Evolutionary conservation across 371 early-diverging fungal species (phyloP), one percentile per base, ranked within the genome.

Genomic region (Mortierella sp.): DNA sequence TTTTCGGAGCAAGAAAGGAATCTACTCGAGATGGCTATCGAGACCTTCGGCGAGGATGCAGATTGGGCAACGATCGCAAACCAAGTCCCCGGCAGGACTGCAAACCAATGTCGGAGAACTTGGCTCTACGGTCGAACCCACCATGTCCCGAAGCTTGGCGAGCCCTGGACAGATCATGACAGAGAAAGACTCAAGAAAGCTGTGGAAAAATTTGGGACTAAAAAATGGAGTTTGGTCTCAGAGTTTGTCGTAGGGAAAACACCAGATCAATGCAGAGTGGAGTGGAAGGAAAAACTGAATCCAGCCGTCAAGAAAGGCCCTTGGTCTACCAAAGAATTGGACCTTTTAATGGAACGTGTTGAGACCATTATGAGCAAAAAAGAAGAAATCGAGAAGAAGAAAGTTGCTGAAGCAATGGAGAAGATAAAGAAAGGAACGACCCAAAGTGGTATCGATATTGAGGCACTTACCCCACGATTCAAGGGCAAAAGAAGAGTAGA

Each of bases 201-300:
- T 0, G 76, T 81, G 10, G 67, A 41, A 2, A 65, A 70, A 48
- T 81, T 75, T 24, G 81, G 81, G 24, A 41, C 43, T 21, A 70
- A 69, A 32, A 66, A 52, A 9, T 81, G 81, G 81, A 58, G 53
- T 0, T 5, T 72, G 36, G 59, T 81, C 0, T 75, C 81, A 0
- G 81, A 81, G 48, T 72, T 72, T 58, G 81, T 81, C 3, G 72
- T 75, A 3, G 81, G 81, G 32, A 81, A 81, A 69, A 72, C 81
- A 5, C 63, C 76, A 0, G 43, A 38, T 21, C 66, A 75, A 22
- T 81, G 82, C 58, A 40, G 82, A 52, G 52, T 36, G 5, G 65
- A 81, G 28, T 81, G 82, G 82, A 40, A 43, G 2, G 63, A 72
- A n/a, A 71, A 62, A 57, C 7, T 69, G 70, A 55, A 75, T 63